Conservation (phyloP, 805 yeast species). For the Saitoella complicata region DNA sequence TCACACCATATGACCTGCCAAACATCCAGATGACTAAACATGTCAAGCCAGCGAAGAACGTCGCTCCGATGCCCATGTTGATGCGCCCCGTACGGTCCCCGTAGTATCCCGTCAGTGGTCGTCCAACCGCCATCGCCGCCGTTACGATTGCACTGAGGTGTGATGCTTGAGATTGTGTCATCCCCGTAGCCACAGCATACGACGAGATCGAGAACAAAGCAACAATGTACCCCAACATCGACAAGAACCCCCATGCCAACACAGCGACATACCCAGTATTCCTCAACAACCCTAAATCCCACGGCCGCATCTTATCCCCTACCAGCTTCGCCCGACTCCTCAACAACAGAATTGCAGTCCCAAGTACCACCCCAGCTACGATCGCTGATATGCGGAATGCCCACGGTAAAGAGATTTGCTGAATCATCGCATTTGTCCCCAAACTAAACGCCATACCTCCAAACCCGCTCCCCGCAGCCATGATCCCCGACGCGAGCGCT, state of each 20-base stretch:
- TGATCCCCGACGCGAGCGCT: too few relatives aligned
- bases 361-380: background rate
- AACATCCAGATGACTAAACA: background rate
- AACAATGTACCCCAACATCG: background rate
- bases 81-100: background rate
- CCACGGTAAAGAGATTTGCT: background rate
- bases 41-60: background rate
- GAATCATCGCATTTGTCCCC: background rate
- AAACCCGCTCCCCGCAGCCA: background rate
- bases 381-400: background rate
- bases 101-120: background rate
- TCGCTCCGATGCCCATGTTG: background rate
- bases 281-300: too few relatives aligned
- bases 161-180: background rate
- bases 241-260: slow-evolving; percentile 1
- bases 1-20: background rate
- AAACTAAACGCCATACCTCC: background rate
- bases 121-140: slow-evolving; percentile 1
- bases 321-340: too few relatives aligned
- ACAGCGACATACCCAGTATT: background rate
- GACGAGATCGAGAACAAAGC: background rate
- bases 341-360: background rate
- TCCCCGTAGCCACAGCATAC: slow-evolving; percentile 1
- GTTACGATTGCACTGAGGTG: background rate
- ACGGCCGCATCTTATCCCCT: too few relatives aligned